phyloP scores from a whole-genome alignment of 805 yeast genomes.

The Henningerozyma blattae region DNA sequence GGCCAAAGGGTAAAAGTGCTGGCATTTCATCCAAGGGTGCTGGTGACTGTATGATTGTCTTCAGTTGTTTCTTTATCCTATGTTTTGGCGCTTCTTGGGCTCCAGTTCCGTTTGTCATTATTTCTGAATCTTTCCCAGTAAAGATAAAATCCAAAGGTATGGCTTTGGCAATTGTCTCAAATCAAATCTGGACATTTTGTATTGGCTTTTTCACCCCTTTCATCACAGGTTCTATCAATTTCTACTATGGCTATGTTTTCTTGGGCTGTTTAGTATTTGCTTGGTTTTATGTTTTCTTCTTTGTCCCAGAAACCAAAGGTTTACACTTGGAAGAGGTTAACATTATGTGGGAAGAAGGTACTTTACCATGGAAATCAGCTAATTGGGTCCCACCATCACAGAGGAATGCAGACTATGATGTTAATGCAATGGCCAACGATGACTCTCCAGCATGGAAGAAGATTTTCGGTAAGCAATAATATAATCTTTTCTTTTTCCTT shows the following conservation, averaged over 20 bases:
- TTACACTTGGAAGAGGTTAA: too few species aligned
- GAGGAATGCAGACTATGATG: too few species aligned
- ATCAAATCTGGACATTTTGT: constrained; percentile 56
- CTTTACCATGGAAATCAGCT: too few species aligned
- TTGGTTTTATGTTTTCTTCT: too few species aligned
- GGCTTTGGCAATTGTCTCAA: constrained; percentile 49
- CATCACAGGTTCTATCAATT: constrained; percentile 48
- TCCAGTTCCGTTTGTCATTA: constrained; percentile 50
- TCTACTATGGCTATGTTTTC: constrained; percentile 52
- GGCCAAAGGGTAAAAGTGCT: too few species aligned
- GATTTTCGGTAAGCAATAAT: too few species aligned
- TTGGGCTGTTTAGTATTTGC: constrained; percentile 45
- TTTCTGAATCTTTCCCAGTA: constrained; percentile 58
- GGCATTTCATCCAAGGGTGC: constrained; percentile 40
- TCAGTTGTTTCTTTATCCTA: constrained; percentile 56
- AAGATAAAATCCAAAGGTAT: constrained; percentile 48
- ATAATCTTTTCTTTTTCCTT: too few species aligned
- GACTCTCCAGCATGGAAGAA: too few species aligned
- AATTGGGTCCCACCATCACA: too few species aligned
- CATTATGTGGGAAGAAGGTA: too few species aligned
- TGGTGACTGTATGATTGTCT: constrained; percentile 60
- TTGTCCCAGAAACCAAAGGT: constrained; percentile 57
- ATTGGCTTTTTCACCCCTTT: constrained; percentile 63
- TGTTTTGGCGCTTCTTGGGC: constrained; percentile 69
- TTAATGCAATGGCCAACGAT: too few species aligned